Evolutionary conservation across 2,329 filamentous ascomycete genomes (phyloP).

Genomic region (Microsporum ferrugineum): DNA sequence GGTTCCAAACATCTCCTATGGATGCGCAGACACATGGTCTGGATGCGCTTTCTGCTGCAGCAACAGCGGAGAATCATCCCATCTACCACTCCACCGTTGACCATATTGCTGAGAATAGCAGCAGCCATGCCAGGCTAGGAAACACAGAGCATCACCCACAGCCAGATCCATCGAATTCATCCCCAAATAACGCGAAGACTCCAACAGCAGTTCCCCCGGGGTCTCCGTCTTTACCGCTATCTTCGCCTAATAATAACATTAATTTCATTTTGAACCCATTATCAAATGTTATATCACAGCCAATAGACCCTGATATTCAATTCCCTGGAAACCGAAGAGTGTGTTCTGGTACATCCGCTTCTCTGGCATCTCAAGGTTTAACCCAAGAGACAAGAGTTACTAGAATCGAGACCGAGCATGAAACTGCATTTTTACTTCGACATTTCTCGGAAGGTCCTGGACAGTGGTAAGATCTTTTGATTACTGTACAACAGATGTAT

Average conservation of each 20-base stretch:
- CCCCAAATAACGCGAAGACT: constrained; percentile 26
- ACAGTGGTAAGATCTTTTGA: constrained; percentile 38
- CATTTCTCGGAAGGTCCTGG: constrained; percentile 51
- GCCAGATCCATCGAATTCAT: constrained; percentile 20
- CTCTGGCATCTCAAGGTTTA: not conserved
- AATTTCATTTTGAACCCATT: constrained; percentile 45
- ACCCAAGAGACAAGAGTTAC: not conserved
- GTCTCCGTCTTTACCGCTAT: constrained; percentile 36
- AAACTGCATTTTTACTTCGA: constrained; percentile 48
- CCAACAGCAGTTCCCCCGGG: constrained; percentile 23
- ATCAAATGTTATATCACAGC: not conserved
- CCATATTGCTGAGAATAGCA: constrained; percentile 19
- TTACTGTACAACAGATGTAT: not conserved
- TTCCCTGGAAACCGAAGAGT: not conserved
- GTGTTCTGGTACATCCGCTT: not conserved
- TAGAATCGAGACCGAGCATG: constrained; percentile 39
- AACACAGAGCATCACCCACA: constrained; percentile 15
- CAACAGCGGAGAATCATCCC: constrained; percentile 31
- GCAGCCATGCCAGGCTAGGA: constrained; percentile 15
- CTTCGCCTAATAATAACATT: constrained; percentile 39
- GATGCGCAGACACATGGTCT: constrained; percentile 39
- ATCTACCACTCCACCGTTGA: constrained; percentile 12
- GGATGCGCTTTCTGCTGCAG: constrained; percentile 44
- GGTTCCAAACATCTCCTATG: constrained; percentile 17
- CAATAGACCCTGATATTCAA: not conserved